Base-by-base conservation (phyloP, 1,284 basidiomycete genomes). In the Neonothopanus nambi region DNA sequence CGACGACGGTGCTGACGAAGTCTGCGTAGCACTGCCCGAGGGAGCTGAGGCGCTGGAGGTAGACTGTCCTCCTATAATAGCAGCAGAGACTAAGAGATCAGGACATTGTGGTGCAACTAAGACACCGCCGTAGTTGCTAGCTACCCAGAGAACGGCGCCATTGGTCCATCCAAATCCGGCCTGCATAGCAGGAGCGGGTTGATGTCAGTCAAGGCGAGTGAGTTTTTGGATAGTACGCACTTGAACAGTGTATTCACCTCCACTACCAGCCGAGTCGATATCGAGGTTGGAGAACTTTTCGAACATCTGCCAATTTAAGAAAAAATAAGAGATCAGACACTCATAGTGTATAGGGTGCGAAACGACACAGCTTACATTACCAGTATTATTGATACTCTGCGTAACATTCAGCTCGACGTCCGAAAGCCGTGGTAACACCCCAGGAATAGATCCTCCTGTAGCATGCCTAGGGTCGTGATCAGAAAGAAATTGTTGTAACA, bases 121-220 rank as follows among this genome's bases (percentile, higher is more conserved):
- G 35, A 84, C 70, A 3, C 78, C 56, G 0, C 91, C 91, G 63
- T 88, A 93, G 45, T 77, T 79, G 55, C 81, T 84, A 5, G 89
- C 85, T 7, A 87, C 71, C 87, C 88, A 93, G 38, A 93, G 79
- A 51, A 83, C 68, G 11, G 89, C 90, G 30, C 91, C 93, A 66
- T 95, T 95, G 24, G 92, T 94, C 93, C 93, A 95, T n/a, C 93
- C 91, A 64, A 92, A 91, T 15, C 89, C 89, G 12, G 82, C 85
- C 47, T 47, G 28, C 51, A 57, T 11, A 40, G 39, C 17, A 24
- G 21, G 30, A 20, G 15, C 41, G 53, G 5, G 1, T 28, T 18
- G 12, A 37, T 18, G 3, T 15, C n/a, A 2, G 21, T 20, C 8
- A 36, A 28, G n/a, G n/a, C 41, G 5, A 28, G 20, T 40, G n/a